Base-by-base conservation (phyloP, 2,329 filamentous ascomycete genomes). In the Aquanectria penicillioides region DNA sequence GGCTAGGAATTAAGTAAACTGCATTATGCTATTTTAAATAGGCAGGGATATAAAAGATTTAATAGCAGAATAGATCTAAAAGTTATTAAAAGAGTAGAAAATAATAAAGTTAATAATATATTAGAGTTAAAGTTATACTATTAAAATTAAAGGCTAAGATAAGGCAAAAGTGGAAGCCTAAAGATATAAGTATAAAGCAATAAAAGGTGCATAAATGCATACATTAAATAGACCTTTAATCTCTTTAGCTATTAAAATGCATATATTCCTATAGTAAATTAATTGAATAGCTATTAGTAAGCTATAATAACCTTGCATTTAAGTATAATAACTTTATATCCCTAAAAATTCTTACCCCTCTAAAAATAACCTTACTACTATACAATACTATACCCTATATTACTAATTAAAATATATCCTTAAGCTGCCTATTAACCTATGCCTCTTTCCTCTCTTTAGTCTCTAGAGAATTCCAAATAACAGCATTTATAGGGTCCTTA, bases 381-480 rank as follows among this genome's bases (percentile, higher is more conserved):
- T n/a, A 15, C 28, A 15, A 43, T 43, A 36, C 9, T 34, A 34
- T 12, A 33, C 6, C 12, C 20, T 37, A 10, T 25, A 49, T 17
- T 6, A 10, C 38, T 8, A 4, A 37, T 51, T 17, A 18, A 47
- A 34, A 34, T n/a, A n/a, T 15, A 13, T 8, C 11, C n/a, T 15
- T 34, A 34, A 34, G 6, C 17, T 34, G n/a, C n/a, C 17, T 34
- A 34, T 34, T 34, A 34, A 34, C 17, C 31, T 34, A 34, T 26
- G 13, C 17, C 11, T 37, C 17, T 22, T 46, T 54, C 13, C 11
- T 18, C 18, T 46, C 28, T 31, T 26, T 38, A 18, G 15, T 26
- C 6, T 31, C 29, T n/a, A 54, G 18, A 18, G 34, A 46, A 47
- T 46, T 46, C 29, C 15, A 54, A 25, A 47, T 47, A 6, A 47